Conservation (phyloP, 148 eudicot genomes). For the Silene latifolia region DNA sequence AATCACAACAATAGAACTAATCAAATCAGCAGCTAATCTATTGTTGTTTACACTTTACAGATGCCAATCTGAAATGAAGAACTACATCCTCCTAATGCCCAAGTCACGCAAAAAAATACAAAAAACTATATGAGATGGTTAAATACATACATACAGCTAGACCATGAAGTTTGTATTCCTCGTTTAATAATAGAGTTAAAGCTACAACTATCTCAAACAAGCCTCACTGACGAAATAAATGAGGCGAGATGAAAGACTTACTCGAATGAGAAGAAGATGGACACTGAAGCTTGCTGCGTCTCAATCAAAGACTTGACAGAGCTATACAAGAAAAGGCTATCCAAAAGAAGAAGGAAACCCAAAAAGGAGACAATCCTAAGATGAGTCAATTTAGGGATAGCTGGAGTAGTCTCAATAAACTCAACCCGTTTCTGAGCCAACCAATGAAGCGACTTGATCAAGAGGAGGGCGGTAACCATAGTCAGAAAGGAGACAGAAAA, state of each 20-base stretch:
- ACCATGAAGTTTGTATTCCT: neutral
- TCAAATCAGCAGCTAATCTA: neutral
- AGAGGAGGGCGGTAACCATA: constrained; percentile 78
- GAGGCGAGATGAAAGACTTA: constrained; percentile 31
- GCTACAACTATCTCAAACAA: neutral
- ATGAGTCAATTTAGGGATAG: constrained; percentile 77
- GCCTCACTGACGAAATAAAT: neutral
- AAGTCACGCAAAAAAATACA: neutral
- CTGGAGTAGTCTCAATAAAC: constrained; percentile 91
- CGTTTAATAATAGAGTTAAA: neutral
- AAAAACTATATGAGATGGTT: no score
- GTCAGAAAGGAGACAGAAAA: constrained; percentile 91
- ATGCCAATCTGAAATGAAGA: no score
- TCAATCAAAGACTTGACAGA: constrained; percentile 63
- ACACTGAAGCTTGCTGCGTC: constrained; percentile 84
- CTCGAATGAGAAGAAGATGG: constrained; percentile 97
- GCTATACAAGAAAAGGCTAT: constrained; percentile 68
- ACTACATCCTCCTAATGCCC: neutral
- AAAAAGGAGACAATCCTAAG: constrained; percentile 84
- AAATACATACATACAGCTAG: neutral
- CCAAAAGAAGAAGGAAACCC: constrained; percentile 80
- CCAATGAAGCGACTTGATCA: constrained; percentile 97
- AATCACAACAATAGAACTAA: neutral
- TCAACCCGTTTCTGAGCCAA: constrained; percentile 98
- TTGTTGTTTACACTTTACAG: neutral